phyloP scores from a whole-genome alignment of 495 filamentous ascomycete species.

The Glutinoglossum americanum region DNA sequence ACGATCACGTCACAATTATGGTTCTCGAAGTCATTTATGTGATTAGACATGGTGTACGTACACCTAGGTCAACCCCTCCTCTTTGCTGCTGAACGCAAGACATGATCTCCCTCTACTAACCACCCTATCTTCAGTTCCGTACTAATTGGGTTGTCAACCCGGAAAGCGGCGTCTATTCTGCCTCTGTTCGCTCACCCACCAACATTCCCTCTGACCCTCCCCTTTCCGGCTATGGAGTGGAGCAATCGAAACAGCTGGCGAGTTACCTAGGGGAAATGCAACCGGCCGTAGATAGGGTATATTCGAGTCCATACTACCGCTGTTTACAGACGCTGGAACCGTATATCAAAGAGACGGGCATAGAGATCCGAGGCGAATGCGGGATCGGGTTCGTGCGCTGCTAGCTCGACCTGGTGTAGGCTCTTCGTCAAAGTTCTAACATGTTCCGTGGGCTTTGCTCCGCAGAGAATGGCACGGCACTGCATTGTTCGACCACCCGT shows the following conservation, averaged over 20 bases:
- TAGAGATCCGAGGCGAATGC: constrained; percentile 45
- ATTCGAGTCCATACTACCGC: constrained; percentile 74
- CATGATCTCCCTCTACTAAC: not conserved
- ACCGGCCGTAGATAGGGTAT: constrained; percentile 53
- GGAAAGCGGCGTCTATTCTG: constrained; percentile 48
- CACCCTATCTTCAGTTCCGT: constrained; percentile 42
- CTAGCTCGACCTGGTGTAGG: not conserved
- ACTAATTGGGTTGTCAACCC: constrained; percentile 70
- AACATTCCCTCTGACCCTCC: constrained; percentile 73
- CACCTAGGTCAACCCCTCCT: not conserved
- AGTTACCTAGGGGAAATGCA: constrained; percentile 33
- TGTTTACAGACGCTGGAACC: constrained; percentile 77
- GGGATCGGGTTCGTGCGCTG: constrained; percentile 36
- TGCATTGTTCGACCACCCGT: constrained; percentile 63
- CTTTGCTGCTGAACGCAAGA: not conserved
- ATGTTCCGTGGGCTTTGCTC: not conserved
- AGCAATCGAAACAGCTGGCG: constrained; percentile 63
- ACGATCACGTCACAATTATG: constrained; percentile 1
- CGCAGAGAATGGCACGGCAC: constrained; percentile 72
- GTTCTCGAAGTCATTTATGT: constrained; percentile 64
- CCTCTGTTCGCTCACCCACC: constrained; percentile 53
- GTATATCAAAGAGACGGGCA: constrained; percentile 22
- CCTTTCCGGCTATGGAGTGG: constrained; percentile 63
- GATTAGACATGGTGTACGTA: constrained; percentile 63
- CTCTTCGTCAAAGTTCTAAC: not conserved